Evolutionary conservation across 345 rosid species (phyloP), one percentile per base, ranked within the genome.

Genomic region (Gossypium stocksii): DNA sequence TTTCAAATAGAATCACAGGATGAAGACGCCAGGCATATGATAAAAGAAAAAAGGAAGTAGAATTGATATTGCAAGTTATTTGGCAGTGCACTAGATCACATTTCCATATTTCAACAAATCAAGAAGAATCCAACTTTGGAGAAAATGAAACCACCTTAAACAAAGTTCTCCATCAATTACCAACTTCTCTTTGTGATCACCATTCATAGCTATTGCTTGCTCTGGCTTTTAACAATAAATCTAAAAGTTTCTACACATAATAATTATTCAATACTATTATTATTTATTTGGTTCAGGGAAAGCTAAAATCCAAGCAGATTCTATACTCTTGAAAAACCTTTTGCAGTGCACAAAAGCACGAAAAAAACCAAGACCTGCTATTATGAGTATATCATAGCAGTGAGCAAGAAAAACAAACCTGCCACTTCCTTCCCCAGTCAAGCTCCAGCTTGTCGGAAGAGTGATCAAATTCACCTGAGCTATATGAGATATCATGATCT

Each of bases 391-490:
- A 51, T 49, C 19, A 62, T 19, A 65, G 63, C 43, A 67, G 51
- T 44, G 13, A 27, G 71, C 3, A 41, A 75, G 61, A 23, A 41
- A 74, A 74, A 80, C 88, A 72, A 66, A 89, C 97, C 96, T 91
- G 90, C 82, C 77, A 84, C 52, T 85, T 86, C 44, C 78, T 87
- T 75, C 76, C 79, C 38, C 53, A 61, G 20, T 20, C 61, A 63
- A 57, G 52, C 16, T 16, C 61, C 54, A 64, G 23, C 70, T 73
- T 73, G 62, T 82, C 81, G 7, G 88, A 85, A 76, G 82, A 67
- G 83, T 79, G 75, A 76, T 77, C 86, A 62, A 74, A 82, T 62
- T 78, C 80, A 82, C 76, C 66, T 4, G 53, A 80, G 74, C 76
- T 75, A 62, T 77, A 80, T 23, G 83, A 73, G 22, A 71, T 57